Conservation (phyloP, 495 filamentous ascomycete species). For the Aspergillus funiculosus region DNA sequence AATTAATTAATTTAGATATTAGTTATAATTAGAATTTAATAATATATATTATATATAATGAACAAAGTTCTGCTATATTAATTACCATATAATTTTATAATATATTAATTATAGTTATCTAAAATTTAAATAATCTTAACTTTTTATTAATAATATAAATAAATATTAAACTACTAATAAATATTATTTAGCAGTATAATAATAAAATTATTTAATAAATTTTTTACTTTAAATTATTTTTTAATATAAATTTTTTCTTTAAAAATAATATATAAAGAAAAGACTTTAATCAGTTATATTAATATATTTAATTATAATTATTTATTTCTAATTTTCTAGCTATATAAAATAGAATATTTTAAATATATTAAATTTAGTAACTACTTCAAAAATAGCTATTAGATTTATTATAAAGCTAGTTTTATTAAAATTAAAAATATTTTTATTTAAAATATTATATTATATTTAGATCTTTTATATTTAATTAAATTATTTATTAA, state of each 20-base stretch:
- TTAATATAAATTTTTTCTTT: neutral
- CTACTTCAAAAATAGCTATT: neutral
- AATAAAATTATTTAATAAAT: too few relatives aligned
- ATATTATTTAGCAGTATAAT: neutral
- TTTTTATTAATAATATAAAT: too few relatives aligned
- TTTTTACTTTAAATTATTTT: constrained; percentile 1
- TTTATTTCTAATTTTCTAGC: neutral
- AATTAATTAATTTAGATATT: too few relatives aligned
- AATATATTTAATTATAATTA: neutral
- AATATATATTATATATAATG: too few relatives aligned
- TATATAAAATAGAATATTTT: neutral
- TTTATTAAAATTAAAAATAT: constrained; percentile 4
- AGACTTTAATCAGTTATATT: neutral
- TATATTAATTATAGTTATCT: too few relatives aligned
- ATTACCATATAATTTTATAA: too few relatives aligned
- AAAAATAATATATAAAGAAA: neutral
- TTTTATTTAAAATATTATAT: neutral
- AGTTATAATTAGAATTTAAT: too few relatives aligned
- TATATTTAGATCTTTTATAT: neutral
- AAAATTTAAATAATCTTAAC: too few relatives aligned
- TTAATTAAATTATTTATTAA: neutral
- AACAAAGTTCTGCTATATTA: too few relatives aligned
- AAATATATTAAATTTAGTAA: neutral
- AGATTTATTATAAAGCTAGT: neutral
- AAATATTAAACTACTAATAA: too few relatives aligned